These are phyloP conservation scores for Mycosarcoma mackinlayi DNA, from an alignment of 1,284 basidiomycete species.

Conservation along the genomic window DNA sequence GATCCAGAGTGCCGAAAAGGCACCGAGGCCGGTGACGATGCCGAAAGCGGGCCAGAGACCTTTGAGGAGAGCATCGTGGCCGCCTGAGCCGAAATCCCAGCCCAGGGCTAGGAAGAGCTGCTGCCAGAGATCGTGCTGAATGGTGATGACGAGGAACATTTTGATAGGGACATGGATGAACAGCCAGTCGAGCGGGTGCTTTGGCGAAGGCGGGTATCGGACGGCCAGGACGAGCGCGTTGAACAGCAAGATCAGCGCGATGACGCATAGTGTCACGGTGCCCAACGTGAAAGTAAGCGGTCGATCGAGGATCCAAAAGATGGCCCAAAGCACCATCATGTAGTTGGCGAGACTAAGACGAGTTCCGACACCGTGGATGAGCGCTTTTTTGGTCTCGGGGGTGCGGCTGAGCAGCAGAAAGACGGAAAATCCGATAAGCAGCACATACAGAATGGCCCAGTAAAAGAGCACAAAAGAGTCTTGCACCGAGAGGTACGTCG, in stretches of 20 bases:
- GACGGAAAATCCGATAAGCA: constrained; percentile 82
- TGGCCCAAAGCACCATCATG: constrained; percentile 83
- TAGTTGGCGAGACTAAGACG: constrained; percentile 83
- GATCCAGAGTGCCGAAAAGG: constrained; percentile 57
- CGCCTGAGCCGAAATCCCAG: constrained; percentile 67
- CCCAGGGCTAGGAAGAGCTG: constrained; percentile 71
- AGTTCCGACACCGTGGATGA: constrained; percentile 77
- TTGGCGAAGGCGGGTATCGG: constrained; percentile 64
- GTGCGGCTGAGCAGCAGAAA: constrained; percentile 78
- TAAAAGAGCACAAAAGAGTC: constrained; percentile 77
- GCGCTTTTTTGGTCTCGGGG: constrained; percentile 76
- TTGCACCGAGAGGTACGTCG: constrained; percentile 79
- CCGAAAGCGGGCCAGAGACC: constrained; percentile 59
- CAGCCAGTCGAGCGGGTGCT: constrained; percentile 71
- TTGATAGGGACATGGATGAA: constrained; percentile 72
- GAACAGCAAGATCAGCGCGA: constrained; percentile 52
- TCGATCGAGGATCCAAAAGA: constrained; percentile 76
- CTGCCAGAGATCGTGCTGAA: constrained; percentile 71
- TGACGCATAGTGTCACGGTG: constrained; percentile 47
- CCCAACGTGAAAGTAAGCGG: constrained; percentile 50
- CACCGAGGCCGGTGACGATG: constrained; percentile 49
- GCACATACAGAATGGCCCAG: constrained; percentile 71
- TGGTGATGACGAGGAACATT: constrained; percentile 71
- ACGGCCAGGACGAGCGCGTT: constrained; percentile 54
- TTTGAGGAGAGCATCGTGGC: constrained; percentile 30